A percentile compares a stretch with the other conserved stretches of the same genome.
Conservation (phyloP, 306 rosid genomes). For the Cicer arietinum region DNA sequence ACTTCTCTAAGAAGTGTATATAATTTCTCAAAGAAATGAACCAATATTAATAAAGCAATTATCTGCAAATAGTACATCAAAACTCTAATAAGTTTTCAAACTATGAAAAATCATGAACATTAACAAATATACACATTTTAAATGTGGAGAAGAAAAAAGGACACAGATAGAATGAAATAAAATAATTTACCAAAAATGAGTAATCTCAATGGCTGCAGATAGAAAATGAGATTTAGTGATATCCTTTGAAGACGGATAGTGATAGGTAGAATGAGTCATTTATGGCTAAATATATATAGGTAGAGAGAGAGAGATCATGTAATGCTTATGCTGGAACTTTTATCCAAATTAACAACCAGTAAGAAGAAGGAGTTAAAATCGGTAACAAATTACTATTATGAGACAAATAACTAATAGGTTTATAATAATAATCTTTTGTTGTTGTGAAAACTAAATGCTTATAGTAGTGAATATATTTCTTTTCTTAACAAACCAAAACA, state of each 20-base stretch:
- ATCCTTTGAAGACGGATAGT: constrained; percentile 39
- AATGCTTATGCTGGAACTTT: constrained; percentile 49
- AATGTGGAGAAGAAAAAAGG: neutral
- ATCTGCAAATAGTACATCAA: constrained; percentile 47
- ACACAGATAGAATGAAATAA: neutral
- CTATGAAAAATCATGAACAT: neutral
- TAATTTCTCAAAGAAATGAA: constrained; percentile 46
- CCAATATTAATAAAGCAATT: constrained; percentile 48
- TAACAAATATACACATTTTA: neutral
- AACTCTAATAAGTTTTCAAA: constrained; percentile 7
- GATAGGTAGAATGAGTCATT: constrained; percentile 24
- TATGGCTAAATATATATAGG: constrained; percentile 40
- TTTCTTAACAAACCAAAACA: no score
- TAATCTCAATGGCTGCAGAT: constrained; percentile 26
- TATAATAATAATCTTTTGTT: neutral
- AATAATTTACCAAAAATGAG: constrained; percentile 36
- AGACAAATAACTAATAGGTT: constrained; percentile 14
- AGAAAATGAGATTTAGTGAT: constrained; percentile 30
- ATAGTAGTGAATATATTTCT: neutral
- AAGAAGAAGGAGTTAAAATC: neutral
- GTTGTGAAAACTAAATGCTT: neutral
- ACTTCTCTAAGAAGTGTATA: constrained; percentile 32
- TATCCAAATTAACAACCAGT: constrained; percentile 59
- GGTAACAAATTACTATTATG: neutral
- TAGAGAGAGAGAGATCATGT: neutral